A percentile compares a stretch with the other conserved stretches of the same genome.
Evolutionary conservation across 768 basidiomycete genomes (phyloP).

Genomic region (Chalciporus pseudorubinellus): DNA sequence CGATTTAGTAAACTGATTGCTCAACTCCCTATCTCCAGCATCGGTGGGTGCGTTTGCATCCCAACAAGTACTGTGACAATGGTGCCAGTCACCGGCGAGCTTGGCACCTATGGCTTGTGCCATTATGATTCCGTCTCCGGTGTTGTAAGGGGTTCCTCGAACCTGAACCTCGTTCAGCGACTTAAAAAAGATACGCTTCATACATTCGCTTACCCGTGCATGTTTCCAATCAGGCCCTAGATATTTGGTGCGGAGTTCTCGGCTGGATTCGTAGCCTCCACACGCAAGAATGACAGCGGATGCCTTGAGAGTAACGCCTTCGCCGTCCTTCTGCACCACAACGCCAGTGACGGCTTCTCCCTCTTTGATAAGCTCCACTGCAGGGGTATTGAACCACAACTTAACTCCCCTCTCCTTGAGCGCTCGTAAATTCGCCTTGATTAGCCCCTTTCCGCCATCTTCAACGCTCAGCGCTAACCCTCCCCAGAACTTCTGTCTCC

Average conservation of each 20-base stretch:
- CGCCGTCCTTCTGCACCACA: constrained; percentile 39
- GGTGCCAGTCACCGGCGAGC: constrained; percentile 61
- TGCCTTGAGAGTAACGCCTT: constrained; percentile 36
- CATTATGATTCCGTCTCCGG: constrained; percentile 61
- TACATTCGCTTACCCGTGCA: constrained; percentile 45
- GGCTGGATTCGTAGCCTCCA: constrained; percentile 65
- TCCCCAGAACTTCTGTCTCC: constrained; percentile 68
- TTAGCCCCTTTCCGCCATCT: constrained; percentile 67
- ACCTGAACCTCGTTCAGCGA: constrained; percentile 38
- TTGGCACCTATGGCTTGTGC: constrained; percentile 51
- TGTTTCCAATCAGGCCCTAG: constrained; percentile 58
- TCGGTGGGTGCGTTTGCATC: constrained; percentile 56
- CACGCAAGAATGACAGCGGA: constrained; percentile 58
- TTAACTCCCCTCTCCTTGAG: constrained; percentile 50
- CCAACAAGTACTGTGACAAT: constrained; percentile 75
- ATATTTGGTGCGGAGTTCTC: constrained; percentile 47
- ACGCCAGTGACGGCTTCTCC: constrained; percentile 46
- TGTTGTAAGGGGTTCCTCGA: constrained; percentile 69
- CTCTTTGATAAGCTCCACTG: constrained; percentile 33
- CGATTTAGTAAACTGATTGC: constrained; percentile 72
- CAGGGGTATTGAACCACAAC: constrained; percentile 56
- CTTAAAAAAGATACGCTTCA: background rate
- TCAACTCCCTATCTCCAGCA: constrained; percentile 53
- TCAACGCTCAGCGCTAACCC: constrained; percentile 61
- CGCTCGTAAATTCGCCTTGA: constrained; percentile 51